Conservation (phyloP, 768 basidiomycete species). For the Boletus huronensis region DNA sequence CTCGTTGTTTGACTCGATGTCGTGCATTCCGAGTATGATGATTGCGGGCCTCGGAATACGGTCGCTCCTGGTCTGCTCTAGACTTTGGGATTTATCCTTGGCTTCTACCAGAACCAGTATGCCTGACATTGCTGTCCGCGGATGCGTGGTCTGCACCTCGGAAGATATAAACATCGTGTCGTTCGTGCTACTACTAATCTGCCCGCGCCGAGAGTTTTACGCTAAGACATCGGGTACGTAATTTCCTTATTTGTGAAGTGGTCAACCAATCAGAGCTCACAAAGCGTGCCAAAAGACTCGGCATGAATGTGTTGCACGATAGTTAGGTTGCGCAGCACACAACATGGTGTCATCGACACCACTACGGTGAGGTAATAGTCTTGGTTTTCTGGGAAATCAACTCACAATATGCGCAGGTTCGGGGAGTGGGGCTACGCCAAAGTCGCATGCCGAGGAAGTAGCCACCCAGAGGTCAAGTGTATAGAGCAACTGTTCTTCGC, state of each 20-base stretch:
- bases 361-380: slow-evolving; percentile 10
- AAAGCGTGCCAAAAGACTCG: background rate
- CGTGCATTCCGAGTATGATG: slow-evolving; percentile 2
- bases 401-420: background rate
- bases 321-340: background rate
- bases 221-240: background rate
- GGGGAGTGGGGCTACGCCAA: background rate
- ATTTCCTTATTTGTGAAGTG: background rate
- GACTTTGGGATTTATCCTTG: slow-evolving; percentile 10
- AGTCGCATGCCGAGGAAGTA: background rate
- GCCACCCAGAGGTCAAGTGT: background rate
- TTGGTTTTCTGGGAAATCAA: background rate
- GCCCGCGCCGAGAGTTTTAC: background rate
- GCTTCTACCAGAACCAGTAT: background rate
- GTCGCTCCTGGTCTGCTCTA: background rate
- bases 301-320: background rate
- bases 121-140: slow-evolving; percentile 5
- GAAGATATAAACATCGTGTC: background rate
- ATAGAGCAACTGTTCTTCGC: background rate
- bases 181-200: background rate
- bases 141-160: background rate
- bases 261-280: background rate
- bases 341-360: background rate
- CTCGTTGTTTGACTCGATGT: background rate
- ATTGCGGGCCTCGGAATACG: background rate